Conservation (phyloP, 192 early-diverging fungal genomes). For the Podila horticola region DNA sequence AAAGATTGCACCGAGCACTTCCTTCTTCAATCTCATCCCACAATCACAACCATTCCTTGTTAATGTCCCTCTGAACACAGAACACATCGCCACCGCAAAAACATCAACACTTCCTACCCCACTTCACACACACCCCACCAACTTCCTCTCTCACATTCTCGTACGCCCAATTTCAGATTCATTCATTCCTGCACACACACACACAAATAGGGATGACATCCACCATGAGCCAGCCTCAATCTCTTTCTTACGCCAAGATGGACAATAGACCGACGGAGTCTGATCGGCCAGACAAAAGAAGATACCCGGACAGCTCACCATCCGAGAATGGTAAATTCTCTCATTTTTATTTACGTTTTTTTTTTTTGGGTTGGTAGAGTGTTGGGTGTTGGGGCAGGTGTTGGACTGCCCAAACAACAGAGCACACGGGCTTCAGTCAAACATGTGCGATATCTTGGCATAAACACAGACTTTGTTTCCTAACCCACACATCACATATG, state of each 20-base stretch:
- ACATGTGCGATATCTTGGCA: no score
- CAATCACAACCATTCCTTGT: no score
- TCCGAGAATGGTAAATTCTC: slow-evolving; percentile 4
- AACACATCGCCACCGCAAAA: not conserved
- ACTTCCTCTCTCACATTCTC: not conserved
- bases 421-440: not conserved
- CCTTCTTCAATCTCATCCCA: not conserved
- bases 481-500: not conserved
- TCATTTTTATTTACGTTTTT: not conserved
- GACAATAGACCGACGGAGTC: not conserved
- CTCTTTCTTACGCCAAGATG: not conserved
- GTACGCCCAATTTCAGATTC: no score
- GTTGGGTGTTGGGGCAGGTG: not conserved
- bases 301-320: not conserved
- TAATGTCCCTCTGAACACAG: not conserved
- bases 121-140: not conserved
- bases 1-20: not conserved
- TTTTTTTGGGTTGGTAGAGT: not conserved
- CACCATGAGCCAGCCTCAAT: not conserved
- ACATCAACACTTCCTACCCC: not conserved
- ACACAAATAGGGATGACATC: not conserved
- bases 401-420: not conserved
- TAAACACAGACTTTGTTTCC: not conserved
- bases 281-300: slow-evolving; percentile 5
- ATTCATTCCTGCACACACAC: not conserved